Conservation (phyloP, 805 yeast species). For the Ogataea haglerorum region DNA sequence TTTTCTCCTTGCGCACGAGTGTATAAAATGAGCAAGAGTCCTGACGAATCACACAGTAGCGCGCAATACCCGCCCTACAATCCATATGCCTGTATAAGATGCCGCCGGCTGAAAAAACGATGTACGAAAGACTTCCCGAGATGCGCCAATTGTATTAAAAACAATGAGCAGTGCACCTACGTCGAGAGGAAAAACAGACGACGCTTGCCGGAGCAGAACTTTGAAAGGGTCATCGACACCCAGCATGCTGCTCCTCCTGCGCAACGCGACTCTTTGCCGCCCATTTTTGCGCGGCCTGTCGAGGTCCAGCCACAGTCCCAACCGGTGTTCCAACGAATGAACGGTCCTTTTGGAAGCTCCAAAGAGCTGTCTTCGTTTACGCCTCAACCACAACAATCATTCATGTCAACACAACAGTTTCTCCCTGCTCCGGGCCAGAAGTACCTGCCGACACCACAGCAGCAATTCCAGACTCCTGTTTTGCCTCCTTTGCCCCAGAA, state of each 20-base stretch:
- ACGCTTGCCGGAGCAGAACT: slow-evolving; percentile 3
- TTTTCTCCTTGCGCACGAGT: slow-evolving; percentile 1
- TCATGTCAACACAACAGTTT: background rate
- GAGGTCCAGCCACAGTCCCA: slow-evolving; percentile 3
- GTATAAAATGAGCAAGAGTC: background rate
- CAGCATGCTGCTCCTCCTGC: background rate
- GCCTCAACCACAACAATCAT: background rate
- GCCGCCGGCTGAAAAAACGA: slow-evolving; percentile 47
- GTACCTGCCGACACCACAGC: slow-evolving; percentile 5
- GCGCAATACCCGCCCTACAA: slow-evolving; percentile 2
- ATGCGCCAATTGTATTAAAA: slow-evolving; percentile 42
- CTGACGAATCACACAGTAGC: background rate
- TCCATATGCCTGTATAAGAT: slow-evolving; percentile 41
- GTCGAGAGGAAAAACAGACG: slow-evolving; percentile 36
- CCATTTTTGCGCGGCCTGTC: background rate
- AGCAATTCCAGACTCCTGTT: slow-evolving; percentile 6
- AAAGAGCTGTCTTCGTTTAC: too few species aligned
- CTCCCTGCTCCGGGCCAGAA: slow-evolving; percentile 1
- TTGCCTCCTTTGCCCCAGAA: slow-evolving; percentile 11
- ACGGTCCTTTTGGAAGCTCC: background rate
- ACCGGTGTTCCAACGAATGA: background rate
- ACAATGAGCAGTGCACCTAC: slow-evolving; percentile 39
- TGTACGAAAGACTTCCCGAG: slow-evolving; percentile 44
- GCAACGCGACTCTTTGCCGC: background rate
- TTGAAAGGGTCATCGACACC: background rate